Conservation (phyloP, 108 stramenopile species). For the Nitzschia sp. region DNA sequence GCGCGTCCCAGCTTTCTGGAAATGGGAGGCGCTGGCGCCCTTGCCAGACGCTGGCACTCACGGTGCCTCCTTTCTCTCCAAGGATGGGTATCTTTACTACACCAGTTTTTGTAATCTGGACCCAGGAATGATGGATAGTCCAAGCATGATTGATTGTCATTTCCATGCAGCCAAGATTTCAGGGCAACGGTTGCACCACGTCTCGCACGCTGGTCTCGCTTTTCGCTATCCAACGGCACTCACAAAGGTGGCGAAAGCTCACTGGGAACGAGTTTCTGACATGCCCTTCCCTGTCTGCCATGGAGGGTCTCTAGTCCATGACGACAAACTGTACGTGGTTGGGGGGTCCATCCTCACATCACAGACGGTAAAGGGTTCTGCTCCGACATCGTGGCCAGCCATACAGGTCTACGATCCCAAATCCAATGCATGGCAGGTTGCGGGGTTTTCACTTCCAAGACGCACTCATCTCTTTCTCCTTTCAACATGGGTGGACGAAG, state of each 20-base stretch:
- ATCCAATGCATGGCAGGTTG: neutral
- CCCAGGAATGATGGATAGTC: neutral
- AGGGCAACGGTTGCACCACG: conserved; percentile 12
- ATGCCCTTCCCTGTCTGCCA: conserved; percentile 15
- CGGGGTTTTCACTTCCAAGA: neutral
- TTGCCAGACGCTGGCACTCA: conserved; percentile 2
- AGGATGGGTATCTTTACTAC: conserved; percentile 5
- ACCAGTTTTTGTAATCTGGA: conserved; percentile 7
- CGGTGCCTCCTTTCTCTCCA: conserved; percentile 6
- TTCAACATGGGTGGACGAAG: conserved; percentile 5
- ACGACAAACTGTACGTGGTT: neutral
- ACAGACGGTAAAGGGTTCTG: conserved; percentile 4
- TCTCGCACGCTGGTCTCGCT: neutral
- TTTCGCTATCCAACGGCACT: conserved; percentile 14
- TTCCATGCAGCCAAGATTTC: neutral
- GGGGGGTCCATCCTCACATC: neutral
- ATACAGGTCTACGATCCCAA: neutral
- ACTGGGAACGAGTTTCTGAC: conserved; percentile 8
- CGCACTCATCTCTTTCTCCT: conserved; percentile 3
- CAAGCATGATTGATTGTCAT: conserved; percentile 10
- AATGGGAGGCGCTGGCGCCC: neutral
- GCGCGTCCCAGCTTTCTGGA: neutral
- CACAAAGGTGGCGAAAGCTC: neutral
- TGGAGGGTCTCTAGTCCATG: neutral
- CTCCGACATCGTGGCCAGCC: neutral